Conservation (phyloP, 2,329 filamentous ascomycete species). For the Neophaeococcomyces mojaviensis region DNA sequence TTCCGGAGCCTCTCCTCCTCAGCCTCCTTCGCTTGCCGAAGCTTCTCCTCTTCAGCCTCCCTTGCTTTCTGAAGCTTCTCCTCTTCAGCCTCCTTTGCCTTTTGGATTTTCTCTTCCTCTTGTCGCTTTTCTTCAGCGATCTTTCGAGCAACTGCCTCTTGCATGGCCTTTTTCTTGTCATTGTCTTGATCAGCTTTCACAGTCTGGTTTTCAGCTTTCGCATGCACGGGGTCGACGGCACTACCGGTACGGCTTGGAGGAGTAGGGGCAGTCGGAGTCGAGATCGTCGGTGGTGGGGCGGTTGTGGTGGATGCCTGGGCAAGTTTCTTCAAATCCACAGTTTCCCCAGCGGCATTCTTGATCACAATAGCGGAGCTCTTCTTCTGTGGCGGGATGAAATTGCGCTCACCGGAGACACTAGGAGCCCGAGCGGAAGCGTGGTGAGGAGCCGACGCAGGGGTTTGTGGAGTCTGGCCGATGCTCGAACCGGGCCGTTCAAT, state of each 20-base stretch:
- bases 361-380: constrained; percentile 75
- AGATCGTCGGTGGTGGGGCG: constrained; percentile 53
- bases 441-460: constrained; percentile 38
- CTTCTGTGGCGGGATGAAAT: constrained; percentile 51
- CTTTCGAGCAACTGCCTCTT: constrained; percentile 43
- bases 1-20: constrained; percentile 16
- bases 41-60: constrained; percentile 36
- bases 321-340: constrained; percentile 64
- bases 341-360: constrained; percentile 69
- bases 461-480: constrained; percentile 48
- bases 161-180: constrained; percentile 65
- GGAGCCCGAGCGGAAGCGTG: constrained; percentile 50
- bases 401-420: constrained; percentile 53
- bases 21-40: constrained; percentile 21
- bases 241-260: constrained; percentile 70
- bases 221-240: constrained; percentile 55
- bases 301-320: constrained; percentile 48
- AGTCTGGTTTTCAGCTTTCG: constrained; percentile 61
- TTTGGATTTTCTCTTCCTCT: constrained; percentile 38
- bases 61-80: constrained; percentile 33
- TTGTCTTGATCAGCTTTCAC: constrained; percentile 67
- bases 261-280: constrained; percentile 68
- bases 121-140: constrained; percentile 50
- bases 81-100: constrained; percentile 26
- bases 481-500: constrained; percentile 58